Evolutionary conservation across 768 basidiomycete genomes (phyloP).

Genomic region (Hortiboletus campestris): DNA sequence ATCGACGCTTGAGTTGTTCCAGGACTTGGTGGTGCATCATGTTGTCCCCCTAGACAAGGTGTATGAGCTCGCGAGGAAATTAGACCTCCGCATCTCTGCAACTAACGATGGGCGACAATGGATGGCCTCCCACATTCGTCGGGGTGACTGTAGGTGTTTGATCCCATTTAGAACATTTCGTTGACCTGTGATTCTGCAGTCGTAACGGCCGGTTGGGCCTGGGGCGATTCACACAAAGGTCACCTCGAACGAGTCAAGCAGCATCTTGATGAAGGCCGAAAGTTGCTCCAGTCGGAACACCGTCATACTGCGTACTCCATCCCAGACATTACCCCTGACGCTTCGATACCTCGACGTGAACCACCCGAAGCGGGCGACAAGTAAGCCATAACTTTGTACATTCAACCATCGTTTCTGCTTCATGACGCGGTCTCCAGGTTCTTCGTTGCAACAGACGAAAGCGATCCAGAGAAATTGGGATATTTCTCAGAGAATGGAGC

Average conservation of each 20-base stretch:
- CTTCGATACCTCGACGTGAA: constrained; percentile 10
- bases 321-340: constrained; percentile 12
- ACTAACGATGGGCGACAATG: constrained; percentile 31
- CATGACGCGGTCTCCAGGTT: constrained; percentile 16
- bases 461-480: constrained; percentile 27
- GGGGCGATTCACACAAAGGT: constrained; percentile 29
- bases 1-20: constrained; percentile 18
- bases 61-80: constrained; percentile 23
- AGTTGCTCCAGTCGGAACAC: constrained; percentile 23
- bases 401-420: neutral
- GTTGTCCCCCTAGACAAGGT: constrained; percentile 24
- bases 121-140: constrained; percentile 39
- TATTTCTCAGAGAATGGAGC: constrained; percentile 35
- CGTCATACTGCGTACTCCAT: constrained; percentile 15
- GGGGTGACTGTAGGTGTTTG: constrained; percentile 36
- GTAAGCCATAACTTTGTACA: constrained; percentile 5
- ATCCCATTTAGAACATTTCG: too few species aligned
- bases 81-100: constrained; percentile 23
- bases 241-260: constrained; percentile 35
- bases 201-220: constrained; percentile 31
- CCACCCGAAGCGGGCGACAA: constrained; percentile 18
- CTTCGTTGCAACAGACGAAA: constrained; percentile 39
- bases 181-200: constrained; percentile 15
- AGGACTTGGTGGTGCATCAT: constrained; percentile 24
- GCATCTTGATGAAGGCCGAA: constrained; percentile 30